Percentiles rank a stretch among this genome's conserved stretches.
Evolutionary conservation across 176 grass and related monocot genomes (phyloP).

Genomic region (Stipa capillata): DNA sequence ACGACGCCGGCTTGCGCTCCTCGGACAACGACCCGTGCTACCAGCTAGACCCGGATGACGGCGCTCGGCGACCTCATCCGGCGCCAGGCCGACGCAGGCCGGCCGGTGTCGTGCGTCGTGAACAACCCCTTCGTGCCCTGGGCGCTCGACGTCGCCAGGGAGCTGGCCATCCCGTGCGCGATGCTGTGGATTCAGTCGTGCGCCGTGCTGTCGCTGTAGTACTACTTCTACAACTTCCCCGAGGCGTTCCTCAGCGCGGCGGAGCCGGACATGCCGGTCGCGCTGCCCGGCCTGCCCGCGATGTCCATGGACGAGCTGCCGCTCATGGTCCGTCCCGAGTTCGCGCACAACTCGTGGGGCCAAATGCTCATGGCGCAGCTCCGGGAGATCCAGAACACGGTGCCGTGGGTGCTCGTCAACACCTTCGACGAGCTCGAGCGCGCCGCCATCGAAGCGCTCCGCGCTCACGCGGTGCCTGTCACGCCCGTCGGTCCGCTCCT

Average conservation of each 20-base stretch:
- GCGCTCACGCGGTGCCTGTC: background rate
- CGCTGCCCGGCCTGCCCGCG: slow-evolving; percentile 25
- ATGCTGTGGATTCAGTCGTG: slow-evolving; percentile 51
- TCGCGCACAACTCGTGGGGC: slow-evolving; percentile 10
- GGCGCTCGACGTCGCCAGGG: slow-evolving; percentile 35
- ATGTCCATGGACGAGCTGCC: slow-evolving; percentile 35
- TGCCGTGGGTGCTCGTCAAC: slow-evolving; percentile 48
- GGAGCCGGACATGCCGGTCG: background rate
- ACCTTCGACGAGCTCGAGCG: slow-evolving; percentile 41
- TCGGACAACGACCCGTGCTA: background rate
- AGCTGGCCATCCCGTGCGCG: slow-evolving; percentile 21
- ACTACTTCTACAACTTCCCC: slow-evolving; percentile 26
- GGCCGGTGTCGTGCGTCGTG: slow-evolving; percentile 30
- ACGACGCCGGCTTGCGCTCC: too few species aligned
- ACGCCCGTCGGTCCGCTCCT: slow-evolving; percentile 40
- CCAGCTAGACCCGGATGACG: background rate
- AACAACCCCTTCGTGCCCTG: slow-evolving; percentile 52
- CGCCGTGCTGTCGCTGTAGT: slow-evolving; percentile 33
- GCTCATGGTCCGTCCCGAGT: slow-evolving; percentile 31
- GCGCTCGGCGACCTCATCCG: slow-evolving; percentile 15
- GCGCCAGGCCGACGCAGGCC: slow-evolving; percentile 14
- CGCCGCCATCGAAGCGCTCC: background rate
- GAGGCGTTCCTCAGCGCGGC: slow-evolving; percentile 4
- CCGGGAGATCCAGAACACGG: background rate
- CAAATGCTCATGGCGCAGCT: slow-evolving; percentile 33